Evolutionary conservation across 805 yeast species (phyloP), one percentile per base, ranked within the genome.

Genomic region (Cyberlindnera meyerae): DNA sequence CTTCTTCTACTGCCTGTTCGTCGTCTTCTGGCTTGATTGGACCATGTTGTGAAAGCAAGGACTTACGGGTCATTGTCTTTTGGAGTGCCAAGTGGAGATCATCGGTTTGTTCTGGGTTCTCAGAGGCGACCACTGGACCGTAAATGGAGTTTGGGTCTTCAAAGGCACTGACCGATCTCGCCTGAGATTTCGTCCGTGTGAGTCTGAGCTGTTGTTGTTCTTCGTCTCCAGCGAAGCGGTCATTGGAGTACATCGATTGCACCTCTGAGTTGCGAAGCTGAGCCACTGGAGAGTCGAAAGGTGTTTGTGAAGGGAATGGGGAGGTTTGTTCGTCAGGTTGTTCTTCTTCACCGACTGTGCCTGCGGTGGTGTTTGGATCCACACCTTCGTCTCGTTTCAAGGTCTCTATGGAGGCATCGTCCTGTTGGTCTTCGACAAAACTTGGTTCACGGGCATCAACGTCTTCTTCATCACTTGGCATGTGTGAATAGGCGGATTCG

Each of bases 61-160:
- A 49, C 35, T 41, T 47, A 48, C 59, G 52, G 5, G 56, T 45
- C 4, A 51, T 11, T 2, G 57, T 54, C 40, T 44, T 48, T 9
- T 47, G 48, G 18, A 54, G 28, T 5, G 55, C 58, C 26, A 47
- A 28, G 18, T 48, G 44, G 35, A 37, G 49, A 7, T 45, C 47
- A 24, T 52, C 57, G 12, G 50, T 42, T 15, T 33, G 40, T 6
- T 25, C 39, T 14, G 45, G 47, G 28, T 26, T 30, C 6, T 21
- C 17, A 12, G 38, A 31, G 24, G 41, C 15, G 22, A 41, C 41
- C n/a, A 49, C 51, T n/a, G 51, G 42, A 13, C 50, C 54, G 21
- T 45, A 53, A 6, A 38, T 31, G 24, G 47, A 37, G 11, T 36
- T 28, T 0, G 18, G 34, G 21, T 44, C 48, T 4, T 29, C 40